Base-by-base conservation (phyloP, 768 basidiomycete species). In the Strobilomyces dryophilus region DNA sequence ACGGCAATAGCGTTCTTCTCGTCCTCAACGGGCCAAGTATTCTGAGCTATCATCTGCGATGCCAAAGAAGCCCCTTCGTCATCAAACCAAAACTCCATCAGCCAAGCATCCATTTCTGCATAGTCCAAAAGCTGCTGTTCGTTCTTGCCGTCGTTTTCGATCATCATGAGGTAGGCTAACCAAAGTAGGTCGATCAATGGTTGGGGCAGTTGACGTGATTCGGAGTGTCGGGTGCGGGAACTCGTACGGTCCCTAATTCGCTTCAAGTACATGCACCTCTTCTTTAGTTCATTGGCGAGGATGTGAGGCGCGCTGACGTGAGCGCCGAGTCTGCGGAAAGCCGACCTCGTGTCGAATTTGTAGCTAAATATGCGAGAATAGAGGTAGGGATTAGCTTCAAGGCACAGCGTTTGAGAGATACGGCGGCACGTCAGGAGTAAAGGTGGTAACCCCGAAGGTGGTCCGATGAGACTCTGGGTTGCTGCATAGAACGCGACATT, bases 111-210 rank as follows among this genome's bases (percentile, higher is more conserved):
- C 51, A 89, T 77, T 37, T 64, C 61, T 6, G 81, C 88, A 61
- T 84, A 89, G 21, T 82, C 80, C n/a, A 81, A 65, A n/a, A 92
- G 76, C 64, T 90, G 89, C 42, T 45, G 66, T 58, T 79, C 79
- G 59, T 92, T 92, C 63, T 79, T 84, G 40, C 82, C 86, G 27
- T 86, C 86, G 59, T 89, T 86, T 71, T 93, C 91, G 44, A 92
- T 72, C 76, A 91, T 79, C 82, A 92, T 82, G 35, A 89, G 69
- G 63, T 87, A 91, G 26, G 83, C 78, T 27, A 79, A 78, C 75
- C 83, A 86, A 6, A 92, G 77, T 14, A 81, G 63, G n/a, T 82
- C 74, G 39, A 44, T 34, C 35, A 48, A 43, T n/a, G 46, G 7
- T n/a, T 46, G 45, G 3, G 41, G n/a, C 15, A 26, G 11, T 21